Evolutionary conservation across 768 basidiomycete species (phyloP).

Genomic region (Antrodiella citrinella): DNA sequence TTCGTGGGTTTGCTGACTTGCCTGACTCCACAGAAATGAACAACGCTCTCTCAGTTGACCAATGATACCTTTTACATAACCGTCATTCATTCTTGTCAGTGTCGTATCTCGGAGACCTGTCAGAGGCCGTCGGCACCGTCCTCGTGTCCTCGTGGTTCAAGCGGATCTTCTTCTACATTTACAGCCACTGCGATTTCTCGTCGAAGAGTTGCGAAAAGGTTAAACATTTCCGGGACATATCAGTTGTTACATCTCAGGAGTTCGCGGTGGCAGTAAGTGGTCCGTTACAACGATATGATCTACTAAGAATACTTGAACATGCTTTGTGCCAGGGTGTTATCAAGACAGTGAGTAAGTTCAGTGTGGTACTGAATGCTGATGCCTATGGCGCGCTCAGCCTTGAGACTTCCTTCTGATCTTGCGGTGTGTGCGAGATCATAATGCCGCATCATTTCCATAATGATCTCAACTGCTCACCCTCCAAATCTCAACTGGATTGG

Average conservation of each 20-base stretch:
- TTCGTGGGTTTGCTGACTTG: neutral
- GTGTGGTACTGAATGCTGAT: too few species aligned
- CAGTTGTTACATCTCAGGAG: too few species aligned
- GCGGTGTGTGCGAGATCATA: too few species aligned
- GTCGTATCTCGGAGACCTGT: neutral
- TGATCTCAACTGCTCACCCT: too few species aligned
- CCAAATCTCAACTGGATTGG: too few species aligned
- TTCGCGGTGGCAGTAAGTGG: neutral
- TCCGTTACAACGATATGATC: neutral
- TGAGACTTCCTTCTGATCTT: too few species aligned
- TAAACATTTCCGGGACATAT: neutral
- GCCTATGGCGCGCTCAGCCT: too few species aligned
- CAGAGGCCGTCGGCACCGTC: neutral
- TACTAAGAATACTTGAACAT: too few species aligned
- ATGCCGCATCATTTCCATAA: too few species aligned
- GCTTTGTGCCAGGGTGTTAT: too few species aligned
- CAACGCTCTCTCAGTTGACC: neutral
- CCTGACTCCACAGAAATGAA: neutral
- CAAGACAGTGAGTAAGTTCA: too few species aligned
- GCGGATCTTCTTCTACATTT: too few species aligned
- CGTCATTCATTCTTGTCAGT: neutral
- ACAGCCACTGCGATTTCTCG: neutral
- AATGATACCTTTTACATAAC: neutral
- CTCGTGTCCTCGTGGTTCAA: neutral
- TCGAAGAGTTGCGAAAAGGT: neutral